Evolutionary conservation across 2,329 filamentous ascomycete species (phyloP).

Genomic region (Annulohypoxylon truncatum): DNA sequence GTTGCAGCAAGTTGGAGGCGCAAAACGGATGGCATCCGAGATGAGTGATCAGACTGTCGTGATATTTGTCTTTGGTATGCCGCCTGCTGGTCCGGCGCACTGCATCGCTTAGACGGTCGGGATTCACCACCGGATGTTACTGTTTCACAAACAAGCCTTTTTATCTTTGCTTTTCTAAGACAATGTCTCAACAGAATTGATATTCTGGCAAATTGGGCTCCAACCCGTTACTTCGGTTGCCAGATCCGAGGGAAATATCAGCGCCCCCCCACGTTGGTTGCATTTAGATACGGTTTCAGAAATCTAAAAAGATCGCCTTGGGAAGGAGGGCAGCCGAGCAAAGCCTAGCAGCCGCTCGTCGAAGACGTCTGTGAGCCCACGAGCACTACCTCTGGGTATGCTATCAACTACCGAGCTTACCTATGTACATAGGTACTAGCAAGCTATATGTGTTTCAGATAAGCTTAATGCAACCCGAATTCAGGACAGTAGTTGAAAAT

Average conservation of each 20-base stretch:
- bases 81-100: background rate
- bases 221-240: conserved; percentile 18
- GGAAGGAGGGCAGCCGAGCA: conserved; percentile 14
- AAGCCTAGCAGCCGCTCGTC: conserved; percentile 19
- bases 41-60: conserved; percentile 2
- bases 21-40: conserved; percentile 18
- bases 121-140: conserved; percentile 8
- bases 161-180: conserved; percentile 3
- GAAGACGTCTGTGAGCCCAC: background rate
- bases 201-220: background rate
- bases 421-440: too few species aligned
- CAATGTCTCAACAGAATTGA: conserved; percentile 8
- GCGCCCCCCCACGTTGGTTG: conserved; percentile 7
- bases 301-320: conserved; percentile 23
- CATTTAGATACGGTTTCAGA: conserved; percentile 30
- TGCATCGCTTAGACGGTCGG: conserved; percentile 8
- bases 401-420: conserved; percentile 24
- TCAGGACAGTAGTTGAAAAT: background rate
- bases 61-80: conserved; percentile 1
- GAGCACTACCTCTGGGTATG: conserved; percentile 9
- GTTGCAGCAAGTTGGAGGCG: conserved; percentile 15
- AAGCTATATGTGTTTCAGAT: conserved; percentile 34
- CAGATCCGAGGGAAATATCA: conserved; percentile 22
- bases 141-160: conserved; percentile 7
- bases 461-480: conserved; percentile 33